phyloP scores from a whole-genome alignment of 768 basidiomycete genomes.

The Lyophyllum atratum region DNA sequence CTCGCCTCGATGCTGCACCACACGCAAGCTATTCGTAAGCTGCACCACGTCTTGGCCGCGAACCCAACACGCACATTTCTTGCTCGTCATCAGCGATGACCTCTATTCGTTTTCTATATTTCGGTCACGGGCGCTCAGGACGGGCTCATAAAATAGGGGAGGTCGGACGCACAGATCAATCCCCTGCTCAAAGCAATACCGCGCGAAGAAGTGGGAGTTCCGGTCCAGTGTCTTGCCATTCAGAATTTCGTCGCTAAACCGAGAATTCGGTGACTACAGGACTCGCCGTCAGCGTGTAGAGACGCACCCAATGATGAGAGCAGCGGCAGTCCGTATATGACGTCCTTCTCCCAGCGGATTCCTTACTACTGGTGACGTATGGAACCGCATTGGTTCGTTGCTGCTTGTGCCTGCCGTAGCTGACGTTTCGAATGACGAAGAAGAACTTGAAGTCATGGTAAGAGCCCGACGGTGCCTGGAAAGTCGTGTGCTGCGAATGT shows the following conservation, averaged over 20 bases:
- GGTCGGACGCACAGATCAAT: conserved; percentile 61
- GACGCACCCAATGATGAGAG: conserved; percentile 73
- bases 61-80: conserved; percentile 66
- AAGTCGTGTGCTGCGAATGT: conserved; percentile 11
- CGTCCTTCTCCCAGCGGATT: conserved; percentile 72
- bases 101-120: conserved; percentile 78
- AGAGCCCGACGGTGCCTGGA: conserved; percentile 4
- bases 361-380: conserved; percentile 56
- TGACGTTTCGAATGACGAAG: neutral
- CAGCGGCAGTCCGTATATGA: conserved; percentile 74
- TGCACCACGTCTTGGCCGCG: neutral
- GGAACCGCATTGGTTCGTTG: conserved; percentile 32
- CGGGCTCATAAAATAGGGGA: conserved; percentile 1
- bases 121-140: conserved; percentile 22
- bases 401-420: neutral
- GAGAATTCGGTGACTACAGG: neutral
- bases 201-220: conserved; percentile 86
- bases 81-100: conserved; percentile 90
- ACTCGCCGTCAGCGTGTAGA: neutral
- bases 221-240: conserved; percentile 89
- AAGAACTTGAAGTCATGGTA: conserved; percentile 15
- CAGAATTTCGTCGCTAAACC: conserved; percentile 79
- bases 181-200: conserved; percentile 87
- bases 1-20: conserved; percentile 77
- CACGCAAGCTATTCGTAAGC: neutral